Evolutionary conservation across 495 filamentous ascomycete species (phyloP).

Genomic region (Xanthoparmelia taractica): DNA sequence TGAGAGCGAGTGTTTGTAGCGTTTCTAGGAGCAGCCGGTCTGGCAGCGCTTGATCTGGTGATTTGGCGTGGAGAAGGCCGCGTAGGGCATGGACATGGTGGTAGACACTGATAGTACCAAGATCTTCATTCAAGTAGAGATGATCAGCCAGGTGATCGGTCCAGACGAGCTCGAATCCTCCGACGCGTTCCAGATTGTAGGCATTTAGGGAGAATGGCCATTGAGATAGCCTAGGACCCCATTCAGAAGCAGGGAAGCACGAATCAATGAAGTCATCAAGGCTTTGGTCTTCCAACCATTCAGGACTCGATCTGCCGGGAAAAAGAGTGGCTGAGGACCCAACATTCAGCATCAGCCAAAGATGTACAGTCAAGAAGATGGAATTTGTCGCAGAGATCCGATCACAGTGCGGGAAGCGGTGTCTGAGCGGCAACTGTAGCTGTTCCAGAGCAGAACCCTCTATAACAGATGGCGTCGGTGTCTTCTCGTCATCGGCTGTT

Average conservation of each 20-base stretch:
- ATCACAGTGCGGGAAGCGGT: background rate
- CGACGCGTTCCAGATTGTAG: conserved; percentile 28
- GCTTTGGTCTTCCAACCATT: conserved; percentile 4
- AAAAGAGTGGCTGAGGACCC: background rate
- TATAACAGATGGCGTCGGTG: background rate
- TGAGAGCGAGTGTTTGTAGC: conserved; percentile 36
- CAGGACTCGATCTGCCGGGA: conserved; percentile 8
- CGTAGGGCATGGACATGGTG: conserved; percentile 29
- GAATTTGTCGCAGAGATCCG: background rate
- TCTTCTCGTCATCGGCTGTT: background rate
- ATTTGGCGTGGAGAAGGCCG: background rate
- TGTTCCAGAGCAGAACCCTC: background rate
- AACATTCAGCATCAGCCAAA: conserved; percentile 14
- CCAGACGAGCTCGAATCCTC: conserved; percentile 34
- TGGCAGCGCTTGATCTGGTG: conserved; percentile 1
- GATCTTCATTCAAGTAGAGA: conserved; percentile 35
- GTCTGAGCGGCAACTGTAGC: background rate
- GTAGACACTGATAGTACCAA: conserved; percentile 37
- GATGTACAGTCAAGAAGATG: conserved; percentile 12
- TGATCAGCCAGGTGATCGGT: conserved; percentile 43
- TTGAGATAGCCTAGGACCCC: conserved; percentile 15
- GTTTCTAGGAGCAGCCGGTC: conserved; percentile 36
- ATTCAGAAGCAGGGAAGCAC: background rate
- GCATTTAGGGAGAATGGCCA: conserved; percentile 19
- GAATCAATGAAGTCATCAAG: background rate